Conservation (phyloP, 1,139 yeast species). For the Hyphopichia wangnamkhiaoensis region DNA sequence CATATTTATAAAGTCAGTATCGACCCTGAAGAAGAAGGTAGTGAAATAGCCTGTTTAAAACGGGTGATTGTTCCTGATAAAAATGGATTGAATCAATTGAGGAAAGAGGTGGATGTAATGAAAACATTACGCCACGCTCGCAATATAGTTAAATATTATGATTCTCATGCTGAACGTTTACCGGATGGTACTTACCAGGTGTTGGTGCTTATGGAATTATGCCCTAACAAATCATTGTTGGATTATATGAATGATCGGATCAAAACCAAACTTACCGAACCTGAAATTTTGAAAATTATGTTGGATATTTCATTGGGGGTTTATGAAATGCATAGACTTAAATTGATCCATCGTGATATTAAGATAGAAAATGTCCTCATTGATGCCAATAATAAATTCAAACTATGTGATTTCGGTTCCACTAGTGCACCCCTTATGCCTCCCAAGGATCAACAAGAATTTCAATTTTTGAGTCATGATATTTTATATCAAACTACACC, state of each 20-base stretch:
- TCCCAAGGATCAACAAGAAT: slow-evolving; percentile 64
- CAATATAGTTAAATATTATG: slow-evolving; percentile 67
- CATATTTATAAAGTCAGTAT: slow-evolving; percentile 61
- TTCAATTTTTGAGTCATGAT: slow-evolving; percentile 62
- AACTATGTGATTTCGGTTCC: slow-evolving; percentile 79
- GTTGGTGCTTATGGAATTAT: slow-evolving; percentile 73
- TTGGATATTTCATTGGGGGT: slow-evolving; percentile 66
- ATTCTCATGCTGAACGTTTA: slow-evolving; percentile 73
- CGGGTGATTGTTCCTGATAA: slow-evolving; percentile 75
- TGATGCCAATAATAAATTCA: slow-evolving; percentile 55
- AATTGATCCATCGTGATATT: slow-evolving; percentile 71
- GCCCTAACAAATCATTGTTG: slow-evolving; percentile 69
- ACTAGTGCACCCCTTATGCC: slow-evolving; percentile 63
- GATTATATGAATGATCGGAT: slow-evolving; percentile 75
- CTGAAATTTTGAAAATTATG: slow-evolving; percentile 67
- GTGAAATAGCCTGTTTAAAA: slow-evolving; percentile 63
- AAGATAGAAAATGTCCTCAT: slow-evolving; percentile 78
- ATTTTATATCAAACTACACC: slow-evolving; percentile 78
- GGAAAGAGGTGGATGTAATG: slow-evolving; percentile 84
- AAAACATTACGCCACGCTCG: slow-evolving; percentile 58
- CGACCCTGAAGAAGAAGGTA: slow-evolving; percentile 36
- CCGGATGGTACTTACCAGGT: slow-evolving; percentile 65
- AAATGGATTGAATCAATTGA: slow-evolving; percentile 58
- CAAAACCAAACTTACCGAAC: slow-evolving; percentile 61
- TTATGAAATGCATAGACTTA: slow-evolving; percentile 68